phyloP scores from a whole-genome alignment of 768 basidiomycete species.

The Tricholoma sp. region DNA sequence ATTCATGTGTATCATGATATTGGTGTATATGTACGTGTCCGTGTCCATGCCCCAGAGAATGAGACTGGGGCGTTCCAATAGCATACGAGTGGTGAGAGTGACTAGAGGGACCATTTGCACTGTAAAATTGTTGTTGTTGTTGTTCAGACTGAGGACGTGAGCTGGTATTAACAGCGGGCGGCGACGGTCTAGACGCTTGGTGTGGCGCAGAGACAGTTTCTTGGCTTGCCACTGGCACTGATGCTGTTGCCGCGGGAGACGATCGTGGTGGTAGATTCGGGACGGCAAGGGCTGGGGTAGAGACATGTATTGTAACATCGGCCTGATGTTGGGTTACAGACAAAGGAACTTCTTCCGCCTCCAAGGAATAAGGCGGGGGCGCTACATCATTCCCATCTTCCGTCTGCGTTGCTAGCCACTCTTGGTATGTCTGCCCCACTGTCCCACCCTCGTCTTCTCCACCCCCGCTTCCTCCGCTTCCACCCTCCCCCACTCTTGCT shows the following conservation, averaged over 20 bases:
- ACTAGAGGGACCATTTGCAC: neutral
- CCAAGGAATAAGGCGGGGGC: conserved; percentile 66
- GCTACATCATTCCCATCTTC: conserved; percentile 47
- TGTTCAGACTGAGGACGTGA: conserved; percentile 10
- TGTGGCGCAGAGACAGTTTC: neutral
- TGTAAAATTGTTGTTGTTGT: conserved; percentile 7
- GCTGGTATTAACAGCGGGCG: conserved; percentile 10
- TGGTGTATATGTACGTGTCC: no score
- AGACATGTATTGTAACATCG: neutral
- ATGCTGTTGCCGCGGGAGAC: neutral
- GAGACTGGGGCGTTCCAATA: neutral
- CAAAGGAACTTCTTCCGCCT: conserved; percentile 30
- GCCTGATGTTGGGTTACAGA: conserved; percentile 6
- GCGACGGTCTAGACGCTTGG: conserved; percentile 7
- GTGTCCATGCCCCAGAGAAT: neutral
- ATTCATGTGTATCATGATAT: no score
- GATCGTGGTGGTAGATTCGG: neutral
- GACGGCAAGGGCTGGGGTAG: neutral
- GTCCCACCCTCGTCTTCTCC: conserved; percentile 9
- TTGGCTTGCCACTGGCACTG: conserved; percentile 4
- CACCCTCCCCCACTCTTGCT: neutral
- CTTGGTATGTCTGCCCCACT: conserved; percentile 34
- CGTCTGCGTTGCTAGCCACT: conserved; percentile 44
- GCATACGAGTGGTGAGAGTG: neutral
- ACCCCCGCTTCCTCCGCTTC: neutral